phyloP scores from a whole-genome alignment of 2,329 filamentous ascomycete genomes.

The Botrytis paeoniae region DNA sequence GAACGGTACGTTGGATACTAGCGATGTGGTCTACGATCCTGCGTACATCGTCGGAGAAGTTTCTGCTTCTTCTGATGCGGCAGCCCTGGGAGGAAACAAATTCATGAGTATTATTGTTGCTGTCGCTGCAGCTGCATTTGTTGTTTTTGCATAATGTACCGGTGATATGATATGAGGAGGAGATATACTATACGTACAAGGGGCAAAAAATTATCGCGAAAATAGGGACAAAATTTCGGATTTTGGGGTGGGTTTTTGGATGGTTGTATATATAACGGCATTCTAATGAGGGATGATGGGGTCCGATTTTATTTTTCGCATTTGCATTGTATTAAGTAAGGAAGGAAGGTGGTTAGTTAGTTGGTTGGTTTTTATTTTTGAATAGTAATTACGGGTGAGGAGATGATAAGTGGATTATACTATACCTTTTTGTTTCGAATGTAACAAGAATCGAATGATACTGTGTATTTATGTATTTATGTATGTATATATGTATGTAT shows the following conservation, averaged over 20 bases:
- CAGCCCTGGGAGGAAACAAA: background rate
- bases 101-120: background rate
- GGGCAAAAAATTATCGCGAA: background rate
- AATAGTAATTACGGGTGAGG: no score
- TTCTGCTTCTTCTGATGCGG: background rate
- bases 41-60: conserved; percentile 24
- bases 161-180: background rate
- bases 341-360: background rate
- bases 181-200: background rate
- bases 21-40: conserved; percentile 29
- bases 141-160: background rate
- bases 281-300: background rate
- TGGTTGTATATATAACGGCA: background rate
- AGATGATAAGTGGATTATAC: no score
- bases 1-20: conserved; percentile 58
- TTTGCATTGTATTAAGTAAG: background rate
- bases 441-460: no score
- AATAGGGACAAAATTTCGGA: background rate
- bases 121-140: background rate
- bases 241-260: background rate
- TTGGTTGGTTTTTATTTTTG: no score
- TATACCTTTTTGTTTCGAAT: no score
- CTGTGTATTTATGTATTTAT: no score
- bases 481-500: no score
- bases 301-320: background rate